Percentiles rank a stretch among this genome's conserved stretches.
These are phyloP conservation scores for Boletus reticuloceps DNA, from an alignment of 768 basidiomycete species.

Conservation along the genomic window DNA sequence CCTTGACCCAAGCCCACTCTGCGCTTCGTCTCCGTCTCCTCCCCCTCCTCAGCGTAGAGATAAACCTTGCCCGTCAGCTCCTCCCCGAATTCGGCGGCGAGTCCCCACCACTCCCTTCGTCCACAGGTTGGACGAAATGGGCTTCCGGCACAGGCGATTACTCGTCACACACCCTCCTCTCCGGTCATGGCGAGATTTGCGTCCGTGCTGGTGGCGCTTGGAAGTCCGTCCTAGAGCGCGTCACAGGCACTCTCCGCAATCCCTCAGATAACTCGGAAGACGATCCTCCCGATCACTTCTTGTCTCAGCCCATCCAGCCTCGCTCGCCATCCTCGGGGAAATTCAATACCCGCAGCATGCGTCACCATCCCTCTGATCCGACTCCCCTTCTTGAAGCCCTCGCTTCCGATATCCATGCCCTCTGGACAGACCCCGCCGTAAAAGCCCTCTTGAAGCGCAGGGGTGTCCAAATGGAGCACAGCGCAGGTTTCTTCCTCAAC, in stretches of 20 bases:
- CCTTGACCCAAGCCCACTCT: conserved; percentile 20
- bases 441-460: conserved; percentile 49
- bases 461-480: conserved; percentile 53
- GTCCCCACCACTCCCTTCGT: conserved; percentile 25
- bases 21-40: conserved; percentile 39
- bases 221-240: conserved; percentile 46
- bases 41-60: conserved; percentile 56
- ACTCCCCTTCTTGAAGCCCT: conserved; percentile 50
- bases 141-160: conserved; percentile 14
- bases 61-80: conserved; percentile 48
- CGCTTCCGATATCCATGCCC: conserved; percentile 54
- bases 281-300: conserved; percentile 2
- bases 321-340: neutral
- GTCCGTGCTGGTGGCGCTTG: conserved; percentile 60
- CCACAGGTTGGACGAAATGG: conserved; percentile 26
- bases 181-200: conserved; percentile 35
- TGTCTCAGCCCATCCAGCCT: conserved; percentile 7
- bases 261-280: neutral
- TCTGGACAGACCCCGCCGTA: conserved; percentile 62
- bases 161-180: neutral
- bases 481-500: conserved; percentile 74
- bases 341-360: neutral
- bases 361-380: conserved; percentile 38
- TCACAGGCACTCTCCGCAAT: conserved; percentile 3
- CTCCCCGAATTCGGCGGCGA: conserved; percentile 38